A percentile compares a stretch with the other conserved stretches of the same genome.
Evolutionary conservation across 768 basidiomycete genomes (phyloP).

Genomic region (Glaciozyma martinii): DNA sequence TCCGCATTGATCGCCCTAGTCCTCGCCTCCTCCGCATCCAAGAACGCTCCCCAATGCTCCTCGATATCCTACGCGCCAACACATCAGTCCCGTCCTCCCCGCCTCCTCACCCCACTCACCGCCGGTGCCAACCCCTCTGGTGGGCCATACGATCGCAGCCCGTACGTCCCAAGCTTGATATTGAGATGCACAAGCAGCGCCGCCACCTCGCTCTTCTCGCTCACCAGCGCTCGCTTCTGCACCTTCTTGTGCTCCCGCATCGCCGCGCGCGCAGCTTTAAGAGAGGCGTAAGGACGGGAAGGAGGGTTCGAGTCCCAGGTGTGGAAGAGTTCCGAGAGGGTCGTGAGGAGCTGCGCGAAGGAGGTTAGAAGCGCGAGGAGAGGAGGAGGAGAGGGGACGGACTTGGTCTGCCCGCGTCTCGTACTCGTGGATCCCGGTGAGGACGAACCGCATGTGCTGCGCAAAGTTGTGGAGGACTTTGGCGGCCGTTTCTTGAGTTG

Average conservation of each 20-base stretch:
- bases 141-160: constrained; percentile 72
- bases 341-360: constrained; percentile 10
- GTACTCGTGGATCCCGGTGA: constrained; percentile 82
- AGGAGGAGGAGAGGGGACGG: constrained; percentile 30
- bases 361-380: neutral
- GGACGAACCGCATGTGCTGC: constrained; percentile 86
- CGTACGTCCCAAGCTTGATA: constrained; percentile 86
- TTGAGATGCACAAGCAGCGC: constrained; percentile 87
- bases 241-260: constrained; percentile 77
- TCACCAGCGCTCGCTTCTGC: constrained; percentile 75
- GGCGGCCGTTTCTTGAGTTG: constrained; percentile 70
- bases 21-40: constrained; percentile 64
- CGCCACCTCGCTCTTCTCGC: constrained; percentile 76
- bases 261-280: constrained; percentile 61
- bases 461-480: constrained; percentile 92
- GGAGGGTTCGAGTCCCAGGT: neutral
- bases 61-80: constrained; percentile 55
- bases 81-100: neutral
- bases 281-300: constrained; percentile 13
- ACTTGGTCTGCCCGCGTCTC: constrained; percentile 73
- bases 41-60: constrained; percentile 60
- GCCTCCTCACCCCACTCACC: constrained; percentile 40
- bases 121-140: constrained; percentile 57
- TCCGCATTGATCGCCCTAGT: constrained; percentile 78
- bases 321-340: neutral